These are phyloP conservation scores for Cucumis cinereus DNA, from an alignment of 306 rosid genomes.

Conservation along the genomic window DNA sequence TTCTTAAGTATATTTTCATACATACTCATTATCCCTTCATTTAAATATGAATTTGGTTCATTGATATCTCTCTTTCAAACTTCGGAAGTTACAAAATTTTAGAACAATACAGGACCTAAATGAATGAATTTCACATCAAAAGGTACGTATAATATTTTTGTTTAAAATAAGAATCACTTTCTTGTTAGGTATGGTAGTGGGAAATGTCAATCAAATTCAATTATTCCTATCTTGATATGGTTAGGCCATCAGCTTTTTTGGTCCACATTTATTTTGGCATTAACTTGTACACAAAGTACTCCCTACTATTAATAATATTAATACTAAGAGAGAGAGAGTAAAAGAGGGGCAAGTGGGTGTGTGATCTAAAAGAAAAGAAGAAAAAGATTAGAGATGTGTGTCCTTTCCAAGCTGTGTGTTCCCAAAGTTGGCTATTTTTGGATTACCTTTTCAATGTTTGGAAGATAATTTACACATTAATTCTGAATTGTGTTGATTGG, in stretches of 20 bases:
- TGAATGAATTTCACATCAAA: background rate
- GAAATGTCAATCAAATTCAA: background rate
- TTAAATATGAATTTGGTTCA: too few relatives aligned
- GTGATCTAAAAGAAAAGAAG: background rate
- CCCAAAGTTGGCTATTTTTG: background rate
- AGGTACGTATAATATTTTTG: background rate
- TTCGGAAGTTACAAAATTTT: too few relatives aligned
- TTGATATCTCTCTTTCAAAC: too few relatives aligned
- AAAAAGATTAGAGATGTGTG: background rate
- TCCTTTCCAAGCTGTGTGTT: background rate
- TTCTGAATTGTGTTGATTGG: too few relatives aligned
- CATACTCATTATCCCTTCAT: too few relatives aligned
- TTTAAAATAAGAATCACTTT: background rate
- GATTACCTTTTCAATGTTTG: background rate
- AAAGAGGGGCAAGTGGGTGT: background rate
- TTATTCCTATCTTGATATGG: conserved; percentile 7
- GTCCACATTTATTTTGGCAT: conserved; percentile 17
- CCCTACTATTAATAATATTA: background rate
- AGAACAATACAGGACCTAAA: background rate
- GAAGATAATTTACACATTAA: background rate
- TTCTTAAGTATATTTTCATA: too few relatives aligned
- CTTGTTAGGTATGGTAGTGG: conserved; percentile 2
- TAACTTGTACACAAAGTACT: background rate
- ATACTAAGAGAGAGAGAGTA: background rate
- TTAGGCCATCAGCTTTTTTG: conserved; percentile 19